A percentile compares a stretch with the other conserved stretches of the same genome.
phyloP scores from a whole-genome alignment of 1,139 yeast species.

The Hemisphaericaspora subhashii region DNA sequence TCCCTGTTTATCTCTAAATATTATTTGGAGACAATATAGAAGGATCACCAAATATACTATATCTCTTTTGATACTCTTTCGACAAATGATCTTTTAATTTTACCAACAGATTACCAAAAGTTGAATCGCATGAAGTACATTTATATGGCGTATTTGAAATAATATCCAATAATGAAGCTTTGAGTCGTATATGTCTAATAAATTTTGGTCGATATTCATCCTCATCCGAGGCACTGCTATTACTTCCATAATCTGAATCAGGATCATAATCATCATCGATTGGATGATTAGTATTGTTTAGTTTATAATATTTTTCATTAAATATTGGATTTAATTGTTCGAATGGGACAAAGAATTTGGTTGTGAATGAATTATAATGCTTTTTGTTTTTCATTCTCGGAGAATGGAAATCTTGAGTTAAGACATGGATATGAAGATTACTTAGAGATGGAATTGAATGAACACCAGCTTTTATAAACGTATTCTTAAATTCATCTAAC shows the following conservation, averaged over 20 bases:
- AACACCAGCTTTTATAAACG: conserved; percentile 58
- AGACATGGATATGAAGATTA: conserved; percentile 72
- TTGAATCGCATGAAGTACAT: conserved; percentile 50
- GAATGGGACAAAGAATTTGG: conserved; percentile 62
- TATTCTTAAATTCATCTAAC: conserved; percentile 23
- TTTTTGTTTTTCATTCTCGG: conserved; percentile 54
- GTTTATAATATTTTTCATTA: conserved; percentile 10
- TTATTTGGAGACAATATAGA: conserved; percentile 11
- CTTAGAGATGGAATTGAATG: conserved; percentile 71
- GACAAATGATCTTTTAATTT: conserved; percentile 50
- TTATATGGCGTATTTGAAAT: conserved; percentile 40
- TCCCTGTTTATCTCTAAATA: neutral
- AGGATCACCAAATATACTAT: conserved; percentile 10
- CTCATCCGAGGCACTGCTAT: conserved; percentile 8
- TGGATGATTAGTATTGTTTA: conserved; percentile 8
- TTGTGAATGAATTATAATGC: conserved; percentile 73
- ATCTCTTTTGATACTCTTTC: conserved; percentile 35
- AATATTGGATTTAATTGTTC: conserved; percentile 21
- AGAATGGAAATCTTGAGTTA: conserved; percentile 64
- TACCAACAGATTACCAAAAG: conserved; percentile 48
- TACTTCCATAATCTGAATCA: conserved; percentile 9
- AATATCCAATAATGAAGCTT: conserved; percentile 24
- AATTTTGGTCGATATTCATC: conserved; percentile 9
- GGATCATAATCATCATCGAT: conserved; percentile 11
- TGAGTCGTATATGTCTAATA: conserved; percentile 11